Base-by-base conservation (phyloP, 2,329 filamentous ascomycete species). In the Teratosphaeria zuluensis region DNA sequence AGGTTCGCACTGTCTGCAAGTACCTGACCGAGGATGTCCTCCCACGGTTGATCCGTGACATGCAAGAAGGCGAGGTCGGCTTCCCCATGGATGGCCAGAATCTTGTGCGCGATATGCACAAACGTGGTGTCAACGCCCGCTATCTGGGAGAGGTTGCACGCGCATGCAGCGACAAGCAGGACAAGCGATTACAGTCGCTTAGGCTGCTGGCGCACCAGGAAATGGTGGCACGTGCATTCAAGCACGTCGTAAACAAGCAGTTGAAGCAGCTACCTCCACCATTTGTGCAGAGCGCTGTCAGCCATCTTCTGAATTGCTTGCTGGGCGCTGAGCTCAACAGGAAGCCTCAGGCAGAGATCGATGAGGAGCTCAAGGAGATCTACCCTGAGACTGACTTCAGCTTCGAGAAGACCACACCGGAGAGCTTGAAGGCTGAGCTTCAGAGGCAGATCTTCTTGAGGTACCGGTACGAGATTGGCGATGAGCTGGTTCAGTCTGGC, bases 51-150 rank as follows among this genome's bases (percentile, higher is more conserved):
- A 76, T 97, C 59, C 85, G 87, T 62, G 92, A 99, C 68, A 82
- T 99, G 59, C 87, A 88, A 70, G 90, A 95, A 64, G 92, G 90
- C 6, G 92, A 99, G 66, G 87, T 96, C 65, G 94, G 92, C 68
- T 97, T 97, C 78, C 94, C 94, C 12, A 96, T 97, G 90, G 95
- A 99, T 68, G 94, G 94, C n/a, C 84, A 89, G 69, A 96, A 92
- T 21, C 80, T 99, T 59, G 90, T 88, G 68, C 85, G 86, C 64
- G 83, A 96, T 56, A 81, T 99, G 70, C 94, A 99, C 79, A 96
- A 96, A 80, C 89, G 92, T 51, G 94, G 94, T 76, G 92, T 99
- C 78, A 99, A 99, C 77, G 83, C 97, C 62, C 85, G 95, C 69
- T 99, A 99, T 73, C 81, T 97, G n/a, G 94, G 94, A 64, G 88